A percentile compares a stretch with the other conserved stretches of the same genome.
These are phyloP conservation scores for Alternaria conjuncta DNA, from an alignment of 2,329 filamentous ascomycete genomes.

Conservation along the genomic window DNA sequence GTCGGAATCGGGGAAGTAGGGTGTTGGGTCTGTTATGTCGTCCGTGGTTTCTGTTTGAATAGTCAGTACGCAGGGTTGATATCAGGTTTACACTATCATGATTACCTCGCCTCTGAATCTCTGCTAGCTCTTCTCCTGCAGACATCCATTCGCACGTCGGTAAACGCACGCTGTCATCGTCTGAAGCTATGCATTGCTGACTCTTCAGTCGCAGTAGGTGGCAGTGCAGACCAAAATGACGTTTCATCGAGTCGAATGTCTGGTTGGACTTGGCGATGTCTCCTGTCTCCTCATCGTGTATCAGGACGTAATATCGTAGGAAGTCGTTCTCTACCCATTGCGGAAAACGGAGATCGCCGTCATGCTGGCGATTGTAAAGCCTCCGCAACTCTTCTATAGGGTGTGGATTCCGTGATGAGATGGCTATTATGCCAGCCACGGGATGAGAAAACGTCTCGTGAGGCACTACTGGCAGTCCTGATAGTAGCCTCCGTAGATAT, in stretches of 20 bases:
- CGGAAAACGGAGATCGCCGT: slow-evolving; percentile 75
- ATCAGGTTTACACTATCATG: background rate
- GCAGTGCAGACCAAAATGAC: slow-evolving; percentile 95
- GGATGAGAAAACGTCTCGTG: slow-evolving; percentile 96
- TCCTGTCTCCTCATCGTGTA: slow-evolving; percentile 95
- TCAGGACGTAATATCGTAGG: slow-evolving; percentile 91
- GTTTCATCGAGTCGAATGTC: slow-evolving; percentile 98
- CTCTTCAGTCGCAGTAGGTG: slow-evolving; percentile 87
- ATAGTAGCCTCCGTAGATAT: slow-evolving; percentile 83
- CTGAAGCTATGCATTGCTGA: slow-evolving; percentile 82
- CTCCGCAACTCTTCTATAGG: slow-evolving; percentile 87
- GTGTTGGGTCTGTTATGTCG: slow-evolving; percentile 72
- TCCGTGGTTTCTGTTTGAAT: slow-evolving; percentile 64
- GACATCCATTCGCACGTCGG: slow-evolving; percentile 89
- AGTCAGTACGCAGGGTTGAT: slow-evolving; percentile 9
- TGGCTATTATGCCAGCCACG: slow-evolving; percentile 91
- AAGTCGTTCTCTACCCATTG: slow-evolving; percentile 91
- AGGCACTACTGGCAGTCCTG: slow-evolving; percentile 75
- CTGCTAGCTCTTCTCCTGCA: slow-evolving; percentile 80
- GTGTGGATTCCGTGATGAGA: slow-evolving; percentile 82
- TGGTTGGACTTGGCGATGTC: slow-evolving; percentile 89
- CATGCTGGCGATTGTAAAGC: slow-evolving; percentile 84
- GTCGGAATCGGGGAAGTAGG: slow-evolving; percentile 91
- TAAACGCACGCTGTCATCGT: slow-evolving; percentile 86
- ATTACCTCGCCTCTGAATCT: slow-evolving; percentile 69